Conservation (phyloP, 2,329 filamentous ascomycete genomes). For the Emergomyces orientalis region DNA sequence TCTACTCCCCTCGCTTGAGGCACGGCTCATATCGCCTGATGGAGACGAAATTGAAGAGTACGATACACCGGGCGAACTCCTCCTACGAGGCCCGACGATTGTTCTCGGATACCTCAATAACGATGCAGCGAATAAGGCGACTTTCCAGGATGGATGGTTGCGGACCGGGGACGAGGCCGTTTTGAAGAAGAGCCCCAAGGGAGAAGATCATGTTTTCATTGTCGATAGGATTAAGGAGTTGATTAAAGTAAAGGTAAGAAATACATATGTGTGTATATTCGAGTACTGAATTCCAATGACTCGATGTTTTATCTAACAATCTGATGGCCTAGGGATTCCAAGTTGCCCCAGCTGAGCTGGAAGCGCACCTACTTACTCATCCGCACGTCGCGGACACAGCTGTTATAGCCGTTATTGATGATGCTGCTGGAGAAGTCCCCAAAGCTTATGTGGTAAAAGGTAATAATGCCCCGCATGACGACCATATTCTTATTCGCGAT, state of each 20-base stretch:
- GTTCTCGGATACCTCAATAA: constrained; percentile 74
- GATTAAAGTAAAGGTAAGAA: constrained; percentile 21
- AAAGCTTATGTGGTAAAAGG: constrained; percentile 52
- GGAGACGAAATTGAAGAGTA: constrained; percentile 57
- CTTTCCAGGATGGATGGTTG: constrained; percentile 42
- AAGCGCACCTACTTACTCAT: constrained; percentile 37
- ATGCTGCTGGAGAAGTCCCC: constrained; percentile 53
- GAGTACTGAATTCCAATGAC: background rate
- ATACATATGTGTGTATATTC: background rate
- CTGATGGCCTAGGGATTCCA: constrained; percentile 34
- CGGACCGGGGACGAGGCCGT: constrained; percentile 21
- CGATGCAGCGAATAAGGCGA: constrained; percentile 63
- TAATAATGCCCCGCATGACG: constrained; percentile 20
- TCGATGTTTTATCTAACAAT: background rate
- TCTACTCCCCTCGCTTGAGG: constrained; percentile 51
- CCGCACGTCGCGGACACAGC: constrained; percentile 36
- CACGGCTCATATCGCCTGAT: constrained; percentile 54
- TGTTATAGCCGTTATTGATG: constrained; percentile 44
- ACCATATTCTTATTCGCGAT: constrained; percentile 17
- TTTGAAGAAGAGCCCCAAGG: constrained; percentile 13
- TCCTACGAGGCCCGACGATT: constrained; percentile 61
- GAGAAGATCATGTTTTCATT: constrained; percentile 31
- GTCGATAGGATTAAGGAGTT: constrained; percentile 32
- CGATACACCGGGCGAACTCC: constrained; percentile 63
- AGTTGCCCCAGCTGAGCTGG: constrained; percentile 42